Evolutionary conservation across 495 filamentous ascomycete genomes (phyloP).

Genomic region (Penicillium crystallinum): DNA sequence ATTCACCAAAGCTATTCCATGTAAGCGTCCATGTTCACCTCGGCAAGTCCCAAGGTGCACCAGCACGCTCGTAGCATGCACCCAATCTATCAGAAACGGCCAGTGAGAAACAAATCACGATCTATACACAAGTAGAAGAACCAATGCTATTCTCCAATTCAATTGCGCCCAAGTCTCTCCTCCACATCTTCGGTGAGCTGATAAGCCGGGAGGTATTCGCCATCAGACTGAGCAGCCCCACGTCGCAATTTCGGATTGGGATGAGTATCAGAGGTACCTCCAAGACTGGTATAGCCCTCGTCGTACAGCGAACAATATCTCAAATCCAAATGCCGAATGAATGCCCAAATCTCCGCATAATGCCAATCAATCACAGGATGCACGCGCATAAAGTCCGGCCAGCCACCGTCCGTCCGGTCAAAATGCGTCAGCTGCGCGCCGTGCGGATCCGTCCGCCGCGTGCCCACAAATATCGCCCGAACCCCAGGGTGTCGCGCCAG

Average conservation of each 20-base stretch:
- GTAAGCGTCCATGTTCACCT: background rate
- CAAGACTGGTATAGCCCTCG: slow-evolving; percentile 77
- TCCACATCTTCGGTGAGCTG: slow-evolving; percentile 77
- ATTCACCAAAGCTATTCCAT: slow-evolving; percentile 2
- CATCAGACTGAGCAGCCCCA: slow-evolving; percentile 24
- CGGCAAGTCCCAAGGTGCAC: background rate
- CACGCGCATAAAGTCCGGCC: slow-evolving; percentile 88
- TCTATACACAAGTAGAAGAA: slow-evolving; percentile 14
- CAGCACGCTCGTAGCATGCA: slow-evolving; percentile 2
- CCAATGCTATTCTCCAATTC: slow-evolving; percentile 11
- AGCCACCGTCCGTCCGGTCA: slow-evolving; percentile 79
- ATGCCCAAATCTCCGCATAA: slow-evolving; percentile 92
- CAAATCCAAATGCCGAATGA: slow-evolving; percentile 72
- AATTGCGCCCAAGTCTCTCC: slow-evolving; percentile 78
- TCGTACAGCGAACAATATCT: slow-evolving; percentile 85
- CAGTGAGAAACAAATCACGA: background rate
- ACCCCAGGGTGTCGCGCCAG: slow-evolving; percentile 55
- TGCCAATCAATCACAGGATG: slow-evolving; percentile 98
- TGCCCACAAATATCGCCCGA: slow-evolving; percentile 88
- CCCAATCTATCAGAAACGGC: slow-evolving; percentile 14
- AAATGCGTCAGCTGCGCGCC: slow-evolving; percentile 73
- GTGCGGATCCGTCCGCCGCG: slow-evolving; percentile 86
- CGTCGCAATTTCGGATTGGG: slow-evolving; percentile 74
- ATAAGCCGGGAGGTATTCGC: slow-evolving; percentile 74
- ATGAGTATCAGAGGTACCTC: slow-evolving; percentile 82